Evolutionary conservation across 2,329 filamentous ascomycete genomes (phyloP), one percentile per base, ranked within the genome.

Genomic region (Furcasterigmium furcatum): DNA sequence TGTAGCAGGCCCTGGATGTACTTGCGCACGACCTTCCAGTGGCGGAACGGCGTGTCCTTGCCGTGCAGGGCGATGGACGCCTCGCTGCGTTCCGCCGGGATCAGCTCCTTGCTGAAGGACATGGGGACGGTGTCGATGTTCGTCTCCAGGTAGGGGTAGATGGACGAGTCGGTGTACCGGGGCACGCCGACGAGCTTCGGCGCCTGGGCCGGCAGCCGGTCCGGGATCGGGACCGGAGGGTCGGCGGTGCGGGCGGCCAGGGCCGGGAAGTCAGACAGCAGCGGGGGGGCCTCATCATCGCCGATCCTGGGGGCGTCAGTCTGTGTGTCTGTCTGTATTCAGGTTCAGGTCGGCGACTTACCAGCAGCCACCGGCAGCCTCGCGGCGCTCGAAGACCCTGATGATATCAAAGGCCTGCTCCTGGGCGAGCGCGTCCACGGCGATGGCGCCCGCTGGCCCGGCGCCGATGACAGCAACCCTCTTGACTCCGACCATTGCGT

Each of bases 131-230:
- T 67, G 50, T 79, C 74, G 36, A 87, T 76, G 51, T 87, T 87
- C 3, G 81, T 86, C 56, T 86, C 79, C n/a, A 86, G 63, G 18
- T 77, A 74, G 0, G 79, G 77, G 52, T 85, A 85, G 16, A 85
- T 70, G 1, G 77, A 77, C 0, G 80, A 79, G 48, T 84, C 79
- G 12, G 68, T 62, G 54, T 76, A 82, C 3, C 79, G 74, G 20
- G 74, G 69, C 45, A 71, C 68, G 2, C 55, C 47, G 16, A 73
- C 68, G 12, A 64, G 59, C 34, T 65, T 67, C 1, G 72, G 66
- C 0, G 68, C 66, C 43, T 67, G 61, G 0, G 72, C 64, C 4
- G 80, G 81, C 0, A 83, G 59, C 1, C 53, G 48, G 2, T 61
- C 46, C 0, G 80, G 80, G 18, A 80, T 63, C 3, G 64, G 22